Percentiles rank a stretch among this genome's conserved stretches.
These are phyloP conservation scores for Pichia inconspicua DNA, from an alignment of 1,139 yeast species.

Conservation along the genomic window DNA sequence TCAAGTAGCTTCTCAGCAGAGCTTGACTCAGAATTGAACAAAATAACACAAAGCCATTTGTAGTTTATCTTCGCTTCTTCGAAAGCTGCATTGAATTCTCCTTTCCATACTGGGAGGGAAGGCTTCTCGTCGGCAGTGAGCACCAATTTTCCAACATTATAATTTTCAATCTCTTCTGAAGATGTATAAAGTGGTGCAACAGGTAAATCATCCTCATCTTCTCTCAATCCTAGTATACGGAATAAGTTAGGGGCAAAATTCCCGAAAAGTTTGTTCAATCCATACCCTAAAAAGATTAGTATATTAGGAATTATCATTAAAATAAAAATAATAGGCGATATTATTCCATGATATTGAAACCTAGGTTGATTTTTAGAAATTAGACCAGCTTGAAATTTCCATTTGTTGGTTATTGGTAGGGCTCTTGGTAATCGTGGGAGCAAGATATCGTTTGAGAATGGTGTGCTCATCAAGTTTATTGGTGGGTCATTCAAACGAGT, in stretches of 20 bases:
- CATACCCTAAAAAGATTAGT: slow-evolving; percentile 28
- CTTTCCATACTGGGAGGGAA: slow-evolving; percentile 19
- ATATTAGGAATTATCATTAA: slow-evolving; percentile 41
- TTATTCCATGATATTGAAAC: slow-evolving; percentile 3
- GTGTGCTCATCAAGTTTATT: background rate
- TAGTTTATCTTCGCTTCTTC: slow-evolving; percentile 35
- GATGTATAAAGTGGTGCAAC: slow-evolving; percentile 24
- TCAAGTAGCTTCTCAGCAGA: slow-evolving; percentile 28
- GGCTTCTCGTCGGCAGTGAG: slow-evolving; percentile 13
- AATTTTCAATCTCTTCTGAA: slow-evolving; percentile 15
- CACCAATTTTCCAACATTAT: slow-evolving; percentile 17
- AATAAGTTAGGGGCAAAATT: slow-evolving; percentile 26
- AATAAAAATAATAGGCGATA: slow-evolving; percentile 36
- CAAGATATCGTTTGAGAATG: slow-evolving; percentile 26
- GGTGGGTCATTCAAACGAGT: background rate
- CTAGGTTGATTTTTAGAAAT: background rate
- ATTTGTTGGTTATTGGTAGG: slow-evolving; percentile 30
- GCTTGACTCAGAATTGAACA: slow-evolving; percentile 34
- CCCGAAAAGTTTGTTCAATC: slow-evolving; percentile 32
- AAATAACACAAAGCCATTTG: slow-evolving; percentile 37
- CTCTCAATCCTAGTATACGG: slow-evolving; percentile 27
- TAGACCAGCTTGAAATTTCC: slow-evolving; percentile 28
- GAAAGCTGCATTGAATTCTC: slow-evolving; percentile 39
- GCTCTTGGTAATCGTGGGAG: slow-evolving; percentile 32
- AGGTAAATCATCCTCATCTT: slow-evolving; percentile 27